Percentiles rank a stretch among this genome's conserved stretches.
These are phyloP conservation scores for Salicornia ramosissima DNA, from an alignment of 148 eudicot species.

Conservation along the genomic window DNA sequence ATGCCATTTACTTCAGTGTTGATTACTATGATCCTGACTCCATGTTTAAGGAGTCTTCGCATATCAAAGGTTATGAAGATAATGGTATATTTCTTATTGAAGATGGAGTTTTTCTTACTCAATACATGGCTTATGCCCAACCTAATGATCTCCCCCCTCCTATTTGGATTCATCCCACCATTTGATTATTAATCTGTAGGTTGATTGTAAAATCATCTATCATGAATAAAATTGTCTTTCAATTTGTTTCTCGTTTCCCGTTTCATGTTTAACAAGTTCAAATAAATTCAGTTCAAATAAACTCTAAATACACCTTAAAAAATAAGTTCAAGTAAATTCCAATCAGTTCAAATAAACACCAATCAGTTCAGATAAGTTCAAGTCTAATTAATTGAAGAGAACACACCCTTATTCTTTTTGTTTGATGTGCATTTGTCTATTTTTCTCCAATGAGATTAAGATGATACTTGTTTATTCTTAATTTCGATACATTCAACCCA, in stretches of 20 bases:
- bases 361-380: no score
- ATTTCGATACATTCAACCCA: no score
- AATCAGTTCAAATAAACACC: no score
- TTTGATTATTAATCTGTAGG: background rate
- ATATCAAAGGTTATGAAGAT: background rate
- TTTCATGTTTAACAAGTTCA: no score
- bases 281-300: no score
- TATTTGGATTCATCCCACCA: slow-evolving; percentile 19
- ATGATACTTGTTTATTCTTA: no score
- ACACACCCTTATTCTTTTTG: no score
- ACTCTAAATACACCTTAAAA: no score
- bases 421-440: no score
- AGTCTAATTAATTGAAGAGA: no score
- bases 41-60: background rate
- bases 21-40: background rate
- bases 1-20: slow-evolving; percentile 19
- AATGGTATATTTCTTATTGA: background rate
- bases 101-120: background rate
- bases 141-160: background rate
- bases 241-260: background rate
- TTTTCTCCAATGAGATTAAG: no score
- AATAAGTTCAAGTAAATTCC: no score
- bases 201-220: background rate
- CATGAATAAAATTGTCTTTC: background rate
- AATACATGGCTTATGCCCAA: background rate